Percentiles rank a stretch among this genome's conserved stretches.
These are phyloP conservation scores for Spiromastix sp. DNA, from an alignment of 2,329 filamentous ascomycete genomes.

Conservation along the genomic window DNA sequence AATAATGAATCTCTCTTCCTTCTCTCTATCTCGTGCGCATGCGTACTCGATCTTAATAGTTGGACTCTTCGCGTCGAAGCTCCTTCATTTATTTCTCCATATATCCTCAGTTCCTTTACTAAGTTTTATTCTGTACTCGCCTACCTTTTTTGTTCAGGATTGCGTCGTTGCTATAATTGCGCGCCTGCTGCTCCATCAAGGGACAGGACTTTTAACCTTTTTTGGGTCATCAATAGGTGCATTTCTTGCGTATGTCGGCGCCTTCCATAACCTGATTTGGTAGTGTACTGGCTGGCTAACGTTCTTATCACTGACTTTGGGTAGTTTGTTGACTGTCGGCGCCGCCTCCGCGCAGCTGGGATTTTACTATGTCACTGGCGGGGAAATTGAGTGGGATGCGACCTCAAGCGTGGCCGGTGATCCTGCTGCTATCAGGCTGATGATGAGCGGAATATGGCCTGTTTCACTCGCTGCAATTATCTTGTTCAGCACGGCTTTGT, in stretches of 20 bases:
- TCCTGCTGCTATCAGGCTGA: slow-evolving; percentile 19
- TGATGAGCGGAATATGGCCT: slow-evolving; percentile 21
- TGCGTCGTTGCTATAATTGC: slow-evolving; percentile 13
- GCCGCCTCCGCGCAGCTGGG: slow-evolving; percentile 20
- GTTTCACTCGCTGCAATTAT: slow-evolving; percentile 14
- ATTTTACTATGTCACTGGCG: slow-evolving; percentile 23
- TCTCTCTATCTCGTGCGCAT: no score
- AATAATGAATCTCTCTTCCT: no score
- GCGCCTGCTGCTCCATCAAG: slow-evolving; percentile 17
- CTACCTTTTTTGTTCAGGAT: slow-evolving; percentile 22
- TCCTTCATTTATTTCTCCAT: slow-evolving; percentile 20
- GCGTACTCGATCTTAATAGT: slow-evolving; percentile 19
- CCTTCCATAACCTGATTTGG: neutral
- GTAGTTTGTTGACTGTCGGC: slow-evolving; percentile 15
- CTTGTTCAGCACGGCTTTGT: slow-evolving; percentile 15
- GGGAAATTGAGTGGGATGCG: slow-evolving; percentile 22
- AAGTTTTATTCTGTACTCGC: slow-evolving; percentile 19
- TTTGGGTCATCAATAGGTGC: slow-evolving; percentile 13
- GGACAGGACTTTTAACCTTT: slow-evolving; percentile 9
- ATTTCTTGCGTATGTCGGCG: slow-evolving; percentile 15
- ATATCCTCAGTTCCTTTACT: slow-evolving; percentile 12
- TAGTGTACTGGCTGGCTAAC: neutral
- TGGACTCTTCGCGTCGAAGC: slow-evolving; percentile 18
- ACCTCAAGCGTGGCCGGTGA: slow-evolving; percentile 20
- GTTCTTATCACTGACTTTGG: neutral